phyloP scores from a whole-genome alignment of 129 eudicot species.

The Silybum marianum region DNA sequence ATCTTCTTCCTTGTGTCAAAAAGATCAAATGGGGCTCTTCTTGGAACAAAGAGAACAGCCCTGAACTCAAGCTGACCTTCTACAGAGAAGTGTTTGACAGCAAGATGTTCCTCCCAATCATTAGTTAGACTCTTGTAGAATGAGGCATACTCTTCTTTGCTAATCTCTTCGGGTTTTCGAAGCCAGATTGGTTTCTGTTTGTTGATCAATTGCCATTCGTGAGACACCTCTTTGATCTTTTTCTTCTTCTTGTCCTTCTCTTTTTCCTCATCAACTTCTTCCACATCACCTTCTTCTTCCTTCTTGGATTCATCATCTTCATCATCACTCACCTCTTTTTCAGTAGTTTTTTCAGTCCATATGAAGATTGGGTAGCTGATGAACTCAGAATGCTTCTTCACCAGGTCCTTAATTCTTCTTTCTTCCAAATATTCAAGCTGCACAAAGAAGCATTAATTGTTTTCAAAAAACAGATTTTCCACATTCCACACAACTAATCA shows the following conservation, averaged over 20 bases:
- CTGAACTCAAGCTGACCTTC: constrained; percentile 32
- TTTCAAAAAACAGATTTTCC: background rate
- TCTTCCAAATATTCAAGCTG: constrained; percentile 21
- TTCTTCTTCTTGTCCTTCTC: constrained; percentile 26
- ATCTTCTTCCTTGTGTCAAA: constrained; percentile 28
- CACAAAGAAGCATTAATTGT: background rate
- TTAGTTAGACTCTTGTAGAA: constrained; percentile 36
- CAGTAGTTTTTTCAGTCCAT: constrained; percentile 31
- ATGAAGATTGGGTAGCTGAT: constrained; percentile 32
- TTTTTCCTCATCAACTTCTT: constrained; percentile 26
- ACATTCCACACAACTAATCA: background rate
- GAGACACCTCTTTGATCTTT: constrained; percentile 31
- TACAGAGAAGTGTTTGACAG: constrained; percentile 28
- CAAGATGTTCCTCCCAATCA: constrained; percentile 30
- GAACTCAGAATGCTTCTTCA: constrained; percentile 34
- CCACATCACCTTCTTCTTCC: constrained; percentile 24
- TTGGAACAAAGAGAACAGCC: constrained; percentile 32
- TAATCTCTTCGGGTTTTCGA: constrained; percentile 31
- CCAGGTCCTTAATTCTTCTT: constrained; percentile 21
- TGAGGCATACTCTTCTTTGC: constrained; percentile 27
- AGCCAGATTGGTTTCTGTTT: constrained; percentile 38
- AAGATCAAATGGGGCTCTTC: constrained; percentile 27
- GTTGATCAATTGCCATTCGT: constrained; percentile 29
- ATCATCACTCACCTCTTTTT: constrained; percentile 30
- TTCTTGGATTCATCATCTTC: constrained; percentile 30